These are phyloP conservation scores for Pichia sporocuriosa DNA, from an alignment of 805 yeast genomes.

Conservation along the genomic window DNA sequence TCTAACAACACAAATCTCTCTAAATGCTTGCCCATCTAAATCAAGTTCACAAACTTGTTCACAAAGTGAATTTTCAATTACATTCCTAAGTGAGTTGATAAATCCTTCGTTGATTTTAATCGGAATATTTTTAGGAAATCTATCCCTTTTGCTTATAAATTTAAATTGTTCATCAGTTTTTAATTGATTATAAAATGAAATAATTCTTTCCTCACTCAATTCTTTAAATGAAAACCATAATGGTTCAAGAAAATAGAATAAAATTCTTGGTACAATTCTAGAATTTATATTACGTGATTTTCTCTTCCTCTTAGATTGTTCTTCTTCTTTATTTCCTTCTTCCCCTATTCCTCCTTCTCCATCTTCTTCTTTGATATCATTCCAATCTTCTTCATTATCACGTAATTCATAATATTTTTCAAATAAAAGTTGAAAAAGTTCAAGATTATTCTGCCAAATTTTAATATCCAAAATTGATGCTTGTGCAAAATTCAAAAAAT, in stretches of 20 bases:
- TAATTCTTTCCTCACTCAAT: constrained; percentile 9
- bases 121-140: constrained; percentile 8
- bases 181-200: constrained; percentile 19
- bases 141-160: constrained; percentile 14
- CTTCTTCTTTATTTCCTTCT: not conserved
- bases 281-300: not conserved
- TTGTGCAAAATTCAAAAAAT: constrained; percentile 25
- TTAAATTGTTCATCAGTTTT: constrained; percentile 22
- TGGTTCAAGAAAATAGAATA: constrained; percentile 20
- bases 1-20: constrained; percentile 37
- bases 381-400: constrained; percentile 6
- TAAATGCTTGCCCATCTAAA: constrained; percentile 26
- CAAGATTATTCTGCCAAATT: constrained; percentile 27
- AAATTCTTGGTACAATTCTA: not conserved
- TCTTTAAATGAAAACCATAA: constrained; percentile 16
- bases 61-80: constrained; percentile 14
- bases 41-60: constrained; percentile 21
- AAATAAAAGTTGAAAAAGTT: constrained; percentile 24
- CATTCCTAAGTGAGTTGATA: no score
- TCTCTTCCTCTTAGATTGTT: no score
- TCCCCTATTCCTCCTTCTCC: not conserved
- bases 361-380: not conserved
- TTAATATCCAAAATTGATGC: constrained; percentile 19
- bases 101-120: constrained; percentile 10
- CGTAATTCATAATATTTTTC: constrained; percentile 15